These are phyloP conservation scores for Adansonia rubrostipa DNA, from an alignment of 441 rosid genomes.

Conservation along the genomic window DNA sequence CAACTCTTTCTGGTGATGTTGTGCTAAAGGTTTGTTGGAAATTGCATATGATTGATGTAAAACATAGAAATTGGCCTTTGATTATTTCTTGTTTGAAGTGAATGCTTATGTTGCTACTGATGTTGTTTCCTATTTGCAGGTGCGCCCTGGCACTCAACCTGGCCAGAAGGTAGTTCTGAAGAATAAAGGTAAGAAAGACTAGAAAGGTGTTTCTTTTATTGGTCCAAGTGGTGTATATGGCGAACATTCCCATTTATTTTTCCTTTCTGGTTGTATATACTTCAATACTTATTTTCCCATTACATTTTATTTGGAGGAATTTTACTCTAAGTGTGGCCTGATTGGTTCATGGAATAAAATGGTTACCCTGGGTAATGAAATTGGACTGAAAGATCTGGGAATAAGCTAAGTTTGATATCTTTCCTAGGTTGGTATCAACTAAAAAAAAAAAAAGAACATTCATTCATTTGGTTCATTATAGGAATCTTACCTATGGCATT, in stretches of 20 bases:
- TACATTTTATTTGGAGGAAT: background rate
- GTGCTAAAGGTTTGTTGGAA: slow-evolving; percentile 75
- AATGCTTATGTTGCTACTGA: background rate
- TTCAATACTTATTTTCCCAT: background rate
- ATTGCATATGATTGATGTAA: slow-evolving; percentile 20
- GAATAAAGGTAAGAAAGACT: slow-evolving; percentile 70
- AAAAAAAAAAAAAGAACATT: background rate
- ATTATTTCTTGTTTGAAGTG: background rate
- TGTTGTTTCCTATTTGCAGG: slow-evolving; percentile 49
- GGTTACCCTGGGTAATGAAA: background rate
- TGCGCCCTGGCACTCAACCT: slow-evolving; percentile 96
- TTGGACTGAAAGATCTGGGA: slow-evolving; percentile 1
- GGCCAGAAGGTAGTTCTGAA: slow-evolving; percentile 98
- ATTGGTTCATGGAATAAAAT: slow-evolving; percentile 6
- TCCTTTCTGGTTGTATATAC: background rate
- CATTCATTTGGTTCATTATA: slow-evolving; percentile 2
- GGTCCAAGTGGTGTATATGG: background rate
- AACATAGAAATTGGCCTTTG: background rate
- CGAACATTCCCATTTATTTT: background rate
- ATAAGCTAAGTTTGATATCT: background rate
- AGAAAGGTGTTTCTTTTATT: background rate
- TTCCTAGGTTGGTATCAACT: background rate
- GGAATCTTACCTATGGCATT: background rate
- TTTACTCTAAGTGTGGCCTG: background rate
- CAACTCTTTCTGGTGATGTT: slow-evolving; percentile 96